Evolutionary conservation across 2,329 filamentous ascomycete species (phyloP).

Genomic region (Cladophialophora psammophila): DNA sequence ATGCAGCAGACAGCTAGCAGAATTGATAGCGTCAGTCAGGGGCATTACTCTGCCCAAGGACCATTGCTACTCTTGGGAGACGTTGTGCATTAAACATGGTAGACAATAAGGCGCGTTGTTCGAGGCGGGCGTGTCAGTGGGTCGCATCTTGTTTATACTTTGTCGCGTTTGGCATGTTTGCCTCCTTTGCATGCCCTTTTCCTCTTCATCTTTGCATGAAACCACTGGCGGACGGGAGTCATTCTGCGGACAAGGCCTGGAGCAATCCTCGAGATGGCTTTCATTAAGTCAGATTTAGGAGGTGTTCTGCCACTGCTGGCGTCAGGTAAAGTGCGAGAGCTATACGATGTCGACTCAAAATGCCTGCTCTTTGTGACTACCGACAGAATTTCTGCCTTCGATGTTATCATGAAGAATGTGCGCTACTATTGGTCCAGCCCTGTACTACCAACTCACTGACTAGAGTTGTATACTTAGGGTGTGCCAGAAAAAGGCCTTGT

Average conservation of each 20-base stretch:
- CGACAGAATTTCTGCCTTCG: conserved; percentile 93
- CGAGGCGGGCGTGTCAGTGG: neutral
- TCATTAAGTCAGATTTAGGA: conserved; percentile 50
- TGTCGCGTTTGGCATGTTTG: neutral
- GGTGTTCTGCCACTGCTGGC: conserved; percentile 60
- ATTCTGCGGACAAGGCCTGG: neutral
- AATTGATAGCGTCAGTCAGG: neutral
- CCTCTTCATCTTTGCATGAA: neutral
- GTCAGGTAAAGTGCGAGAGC: conserved; percentile 79
- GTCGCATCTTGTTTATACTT: neutral
- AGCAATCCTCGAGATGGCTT: conserved; percentile 33
- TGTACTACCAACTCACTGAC: conserved; percentile 42
- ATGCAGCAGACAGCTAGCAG: neutral
- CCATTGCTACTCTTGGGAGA: neutral
- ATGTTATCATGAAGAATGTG: conserved; percentile 85
- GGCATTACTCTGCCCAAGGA: neutral
- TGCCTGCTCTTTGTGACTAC: conserved; percentile 83
- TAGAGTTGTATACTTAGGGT: conserved; percentile 60
- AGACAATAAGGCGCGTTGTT: neutral
- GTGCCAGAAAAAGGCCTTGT: conserved; percentile 72
- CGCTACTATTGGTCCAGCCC: conserved; percentile 49
- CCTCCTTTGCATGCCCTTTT: conserved; percentile 8
- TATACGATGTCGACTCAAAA: conserved; percentile 74
- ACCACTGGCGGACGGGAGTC: neutral
- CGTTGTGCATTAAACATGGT: neutral